phyloP scores from a whole-genome alignment of 768 basidiomycete genomes.

The Collybiopsis luxurians region DNA sequence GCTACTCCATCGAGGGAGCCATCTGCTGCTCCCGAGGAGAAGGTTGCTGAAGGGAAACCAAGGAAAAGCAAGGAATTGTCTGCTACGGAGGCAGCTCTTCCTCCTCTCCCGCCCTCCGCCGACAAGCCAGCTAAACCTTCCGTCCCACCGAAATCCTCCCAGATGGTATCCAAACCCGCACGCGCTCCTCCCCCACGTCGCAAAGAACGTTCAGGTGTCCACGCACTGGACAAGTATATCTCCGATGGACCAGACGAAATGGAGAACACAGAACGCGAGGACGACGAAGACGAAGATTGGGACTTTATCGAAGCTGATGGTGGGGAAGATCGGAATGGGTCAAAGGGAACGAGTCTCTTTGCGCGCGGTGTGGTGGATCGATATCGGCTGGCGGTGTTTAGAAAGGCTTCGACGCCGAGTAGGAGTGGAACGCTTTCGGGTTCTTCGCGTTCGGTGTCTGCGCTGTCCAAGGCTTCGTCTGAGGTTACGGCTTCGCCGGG shows the following conservation, averaged over 20 bases:
- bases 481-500: slow-evolving; percentile 40
- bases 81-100: slow-evolving; percentile 17
- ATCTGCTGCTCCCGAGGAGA: slow-evolving; percentile 4
- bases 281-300: slow-evolving; percentile 85
- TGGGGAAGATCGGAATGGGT: slow-evolving; percentile 81
- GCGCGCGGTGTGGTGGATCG: slow-evolving; percentile 90
- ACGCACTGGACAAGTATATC: slow-evolving; percentile 73
- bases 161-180: slow-evolving; percentile 18
- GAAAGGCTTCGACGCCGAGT: slow-evolving; percentile 71
- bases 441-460: slow-evolving; percentile 49
- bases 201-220: slow-evolving; percentile 76
- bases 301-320: slow-evolving; percentile 82
- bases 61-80: slow-evolving; percentile 30
- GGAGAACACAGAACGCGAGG: slow-evolving; percentile 41
- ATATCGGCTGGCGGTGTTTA: slow-evolving; percentile 82
- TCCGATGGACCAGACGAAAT: slow-evolving; percentile 49
- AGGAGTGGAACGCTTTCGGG: slow-evolving; percentile 28
- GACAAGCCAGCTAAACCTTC: background rate
- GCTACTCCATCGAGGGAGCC: slow-evolving; percentile 3
- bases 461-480: slow-evolving; percentile 42
- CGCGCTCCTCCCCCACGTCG: slow-evolving; percentile 43
- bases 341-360: slow-evolving; percentile 78
- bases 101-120: background rate
- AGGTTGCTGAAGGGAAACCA: slow-evolving; percentile 17
- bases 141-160: slow-evolving; percentile 14